Evolutionary conservation across 805 yeast species (phyloP), one percentile per base, ranked within the genome.

Genomic region (Tanozyma kutaoensis): DNA sequence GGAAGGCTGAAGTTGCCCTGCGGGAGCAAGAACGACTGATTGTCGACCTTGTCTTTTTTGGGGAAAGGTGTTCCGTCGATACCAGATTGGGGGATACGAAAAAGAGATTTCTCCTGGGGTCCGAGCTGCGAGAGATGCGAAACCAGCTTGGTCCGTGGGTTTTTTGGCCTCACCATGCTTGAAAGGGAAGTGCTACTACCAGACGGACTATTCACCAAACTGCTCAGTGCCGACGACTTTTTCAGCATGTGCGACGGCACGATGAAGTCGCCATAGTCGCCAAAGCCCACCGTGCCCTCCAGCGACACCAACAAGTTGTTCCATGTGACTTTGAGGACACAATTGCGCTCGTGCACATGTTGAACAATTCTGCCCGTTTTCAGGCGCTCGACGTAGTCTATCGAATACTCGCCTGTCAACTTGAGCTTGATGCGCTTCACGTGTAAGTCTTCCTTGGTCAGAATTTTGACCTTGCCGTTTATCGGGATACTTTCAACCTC

Each of bases 1-100:
- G 74, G 74, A 27, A 69, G 43, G 23, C 60, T 55, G 37, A 68
- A 68, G 39, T 69, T 69, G 1, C 74, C 75, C 29, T 58, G 48
- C 2, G 71, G 72, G 16, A 69, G 44, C 10, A 54, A 43, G 36
- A 52, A 69, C 11, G 61, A 54, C 34, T 50, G 51, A 9, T 29
- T 20, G 15, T 37, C 41, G 17, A 33, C 27, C 13, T 26, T 28
- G 8, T 17, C 10, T 10, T 17, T 10, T 10, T 8, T 17, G 11
- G 43, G 42, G 25, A 37, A 35, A 4, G 66, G 65, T 9, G 66
- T 60, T 7, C 65, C 66, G 34, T 59, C 65, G 8, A 52, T 32
- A 2, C 66, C 66, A 29, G 53, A 41, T 14, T 41, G 29, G 1
- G 64, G 61, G 11, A 53, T 29, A 23, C 40, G 35, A 13, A 55